These are phyloP conservation scores for Kodamaea anthophila DNA, from an alignment of 1,139 yeast species.

Conservation along the genomic window DNA sequence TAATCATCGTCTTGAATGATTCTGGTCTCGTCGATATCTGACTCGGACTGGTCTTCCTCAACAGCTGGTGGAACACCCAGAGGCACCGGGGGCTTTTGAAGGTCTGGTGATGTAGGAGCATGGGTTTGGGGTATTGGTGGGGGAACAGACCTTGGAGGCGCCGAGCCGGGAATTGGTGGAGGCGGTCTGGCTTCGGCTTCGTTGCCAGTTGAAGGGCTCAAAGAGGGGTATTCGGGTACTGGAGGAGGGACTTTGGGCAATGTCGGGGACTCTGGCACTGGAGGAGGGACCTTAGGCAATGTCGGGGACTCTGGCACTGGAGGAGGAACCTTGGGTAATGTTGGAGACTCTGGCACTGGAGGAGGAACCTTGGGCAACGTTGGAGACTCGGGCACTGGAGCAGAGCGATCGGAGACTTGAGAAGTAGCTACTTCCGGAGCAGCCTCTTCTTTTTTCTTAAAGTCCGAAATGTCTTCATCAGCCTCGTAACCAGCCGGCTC, in stretches of 20 bases:
- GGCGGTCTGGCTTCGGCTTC: no score
- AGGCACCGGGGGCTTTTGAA: no score
- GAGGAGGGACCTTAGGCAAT: slow-evolving; percentile 9
- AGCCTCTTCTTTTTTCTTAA: slow-evolving; percentile 9
- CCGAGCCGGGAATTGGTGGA: slow-evolving; percentile 3
- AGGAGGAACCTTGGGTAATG: slow-evolving; percentile 9
- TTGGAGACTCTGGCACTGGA: slow-evolving; percentile 13
- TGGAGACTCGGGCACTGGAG: slow-evolving; percentile 1
- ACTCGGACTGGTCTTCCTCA: slow-evolving; percentile 3
- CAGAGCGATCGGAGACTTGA: slow-evolving; percentile 1
- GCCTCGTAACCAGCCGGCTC: slow-evolving; percentile 42
- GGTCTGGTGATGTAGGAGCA: not conserved
- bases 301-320: slow-evolving; percentile 13
- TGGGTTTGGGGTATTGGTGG: slow-evolving; percentile 3
- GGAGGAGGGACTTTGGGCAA: slow-evolving; percentile 9
- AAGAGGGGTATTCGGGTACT: no score
- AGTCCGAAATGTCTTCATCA: slow-evolving; percentile 38
- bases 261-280: no score
- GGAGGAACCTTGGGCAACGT: slow-evolving; percentile 8
- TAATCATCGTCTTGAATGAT: slow-evolving; percentile 1
- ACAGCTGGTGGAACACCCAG: slow-evolving; percentile 2
- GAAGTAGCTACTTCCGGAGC: slow-evolving; percentile 5
- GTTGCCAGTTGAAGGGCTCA: no score
- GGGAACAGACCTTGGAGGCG: not conserved
- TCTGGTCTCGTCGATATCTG: slow-evolving; percentile 2